Conservation (phyloP, 352 stramenopile genomes). For the Nothophytophthora sp. region DNA sequence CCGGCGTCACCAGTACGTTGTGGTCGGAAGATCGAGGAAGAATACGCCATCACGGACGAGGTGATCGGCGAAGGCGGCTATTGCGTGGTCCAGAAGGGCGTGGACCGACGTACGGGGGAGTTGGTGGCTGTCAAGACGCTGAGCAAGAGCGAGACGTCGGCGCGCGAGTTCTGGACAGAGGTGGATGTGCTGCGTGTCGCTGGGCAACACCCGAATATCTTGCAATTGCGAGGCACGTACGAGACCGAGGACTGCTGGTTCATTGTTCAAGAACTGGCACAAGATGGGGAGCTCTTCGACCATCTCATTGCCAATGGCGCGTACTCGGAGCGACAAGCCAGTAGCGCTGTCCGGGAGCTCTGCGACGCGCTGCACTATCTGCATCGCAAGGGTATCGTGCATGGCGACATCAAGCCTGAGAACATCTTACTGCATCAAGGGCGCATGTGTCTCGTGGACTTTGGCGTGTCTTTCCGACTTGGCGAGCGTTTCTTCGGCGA, state of each 20-base stretch:
- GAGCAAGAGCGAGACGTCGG: slow-evolving; percentile 74
- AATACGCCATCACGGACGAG: slow-evolving; percentile 79
- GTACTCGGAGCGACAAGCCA: slow-evolving; percentile 86
- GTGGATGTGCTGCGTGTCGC: slow-evolving; percentile 77
- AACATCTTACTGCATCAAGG: slow-evolving; percentile 80
- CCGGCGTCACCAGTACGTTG: slow-evolving; percentile 9
- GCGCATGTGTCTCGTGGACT: slow-evolving; percentile 86
- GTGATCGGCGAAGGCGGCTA: slow-evolving; percentile 83
- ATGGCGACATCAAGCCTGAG: slow-evolving; percentile 90
- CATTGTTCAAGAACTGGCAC: slow-evolving; percentile 83
- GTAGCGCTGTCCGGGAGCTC: slow-evolving; percentile 63
- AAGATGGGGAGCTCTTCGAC: slow-evolving; percentile 89
- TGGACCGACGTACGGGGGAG: slow-evolving; percentile 65
- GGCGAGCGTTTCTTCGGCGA: slow-evolving; percentile 79
- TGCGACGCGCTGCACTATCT: slow-evolving; percentile 84
- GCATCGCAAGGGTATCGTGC: slow-evolving; percentile 86
- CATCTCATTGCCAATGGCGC: slow-evolving; percentile 83
- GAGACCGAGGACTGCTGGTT: slow-evolving; percentile 77
- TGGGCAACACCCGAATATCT: slow-evolving; percentile 77
- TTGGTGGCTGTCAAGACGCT: slow-evolving; percentile 82
- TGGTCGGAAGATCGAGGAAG: slow-evolving; percentile 51
- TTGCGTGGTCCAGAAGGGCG: slow-evolving; percentile 73
- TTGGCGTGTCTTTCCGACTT: slow-evolving; percentile 81
- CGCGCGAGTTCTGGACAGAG: slow-evolving; percentile 83
- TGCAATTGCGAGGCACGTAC: slow-evolving; percentile 73